Evolutionary conservation across 2,329 filamentous ascomycete genomes (phyloP), one percentile per base, ranked within the genome.

Genomic region (Spiromastix sp.): DNA sequence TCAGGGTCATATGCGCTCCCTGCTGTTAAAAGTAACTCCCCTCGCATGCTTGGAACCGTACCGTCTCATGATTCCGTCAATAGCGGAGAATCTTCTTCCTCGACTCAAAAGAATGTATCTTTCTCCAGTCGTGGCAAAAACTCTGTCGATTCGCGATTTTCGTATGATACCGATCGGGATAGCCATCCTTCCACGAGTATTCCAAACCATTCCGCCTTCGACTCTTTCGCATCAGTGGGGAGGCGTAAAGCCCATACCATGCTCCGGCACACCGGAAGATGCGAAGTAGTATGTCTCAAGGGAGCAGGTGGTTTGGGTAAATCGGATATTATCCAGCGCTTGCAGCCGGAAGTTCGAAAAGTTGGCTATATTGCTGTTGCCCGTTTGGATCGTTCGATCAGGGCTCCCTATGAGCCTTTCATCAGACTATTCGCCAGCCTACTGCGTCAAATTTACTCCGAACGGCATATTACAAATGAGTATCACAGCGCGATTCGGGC

Each of bases 361-460:
- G 56, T 69, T 39, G 74, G 74, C 4, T 79, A 77, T 46, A 75
- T 76, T 45, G 71, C 72, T 1, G 67, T 68, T 30, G 68, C 72
- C 17, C 74, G 72, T 44, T 73, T 79, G 36, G 75, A 79, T 43
- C 66, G 70, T 34, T 66, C 71, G 12, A 69, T 70, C 44, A 68
- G 67, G 36, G 65, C 72, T 4, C 75, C 75, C 0, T 79, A 77
- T 42, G 75, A 78, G 37, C 72, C 75, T 0, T 66, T 78, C 24
- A 59, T 77, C 12, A 69, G 67, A 41, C 60, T 76, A n/a, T 64
- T 79, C 57, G 71, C 70, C 5, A 74, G 71, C 24, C 56, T 79
- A 12, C 71, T 79, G 38, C 67, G 74, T 17, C 75, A 79, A 42
- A 77, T 79, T 5, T 79, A 79, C 47, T 77, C 73, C 1, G 75